Conservation (phyloP, 2,329 filamentous ascomycete species). For the Paramyrothecium sp. region DNA sequence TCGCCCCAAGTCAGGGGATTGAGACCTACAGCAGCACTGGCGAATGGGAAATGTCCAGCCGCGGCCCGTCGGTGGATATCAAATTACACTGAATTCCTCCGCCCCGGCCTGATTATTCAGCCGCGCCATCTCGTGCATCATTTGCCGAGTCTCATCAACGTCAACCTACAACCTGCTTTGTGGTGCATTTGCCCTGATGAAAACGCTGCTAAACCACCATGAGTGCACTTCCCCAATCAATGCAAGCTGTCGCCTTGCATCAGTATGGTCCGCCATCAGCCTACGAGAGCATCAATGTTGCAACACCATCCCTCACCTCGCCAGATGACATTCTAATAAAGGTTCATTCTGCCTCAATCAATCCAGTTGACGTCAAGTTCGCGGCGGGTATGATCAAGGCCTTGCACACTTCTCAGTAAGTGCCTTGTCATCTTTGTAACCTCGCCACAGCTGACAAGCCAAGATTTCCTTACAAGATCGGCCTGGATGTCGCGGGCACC, state of each 20-base stretch:
- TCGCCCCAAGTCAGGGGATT: no score
- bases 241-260: background rate
- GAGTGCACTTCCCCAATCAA: background rate
- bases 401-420: slow-evolving; percentile 27
- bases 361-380: slow-evolving; percentile 43
- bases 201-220: no score
- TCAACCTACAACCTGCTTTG: no score
- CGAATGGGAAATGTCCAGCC: no score
- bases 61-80: no score
- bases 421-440: background rate
- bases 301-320: background rate
- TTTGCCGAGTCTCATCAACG: no score
- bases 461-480: slow-evolving; percentile 40
- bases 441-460: background rate
- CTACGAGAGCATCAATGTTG: background rate
- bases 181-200: no score
- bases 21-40: no score
- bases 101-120: no score
- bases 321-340: slow-evolving; percentile 22
- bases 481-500: slow-evolving; percentile 38
- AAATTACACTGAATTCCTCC: no score
- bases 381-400: slow-evolving; percentile 33
- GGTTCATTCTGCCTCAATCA: slow-evolving; percentile 41
- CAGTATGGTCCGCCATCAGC: background rate
- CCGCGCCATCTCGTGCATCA: no score